Conservation (phyloP, 495 filamentous ascomycete species). For the Penicillium silybi region DNA sequence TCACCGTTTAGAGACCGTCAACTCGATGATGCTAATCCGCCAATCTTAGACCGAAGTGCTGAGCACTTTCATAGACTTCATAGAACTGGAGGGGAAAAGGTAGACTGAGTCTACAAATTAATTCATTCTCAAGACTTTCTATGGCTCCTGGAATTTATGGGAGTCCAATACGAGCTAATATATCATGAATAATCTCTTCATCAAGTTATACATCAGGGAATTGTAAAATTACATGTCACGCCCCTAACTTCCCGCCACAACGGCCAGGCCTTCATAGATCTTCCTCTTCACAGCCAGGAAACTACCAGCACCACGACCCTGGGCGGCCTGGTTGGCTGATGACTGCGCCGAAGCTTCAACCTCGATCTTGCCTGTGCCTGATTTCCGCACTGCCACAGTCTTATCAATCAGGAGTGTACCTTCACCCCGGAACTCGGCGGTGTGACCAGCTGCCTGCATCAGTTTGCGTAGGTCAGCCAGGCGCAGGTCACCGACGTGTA, state of each 20-base stretch:
- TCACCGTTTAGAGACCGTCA: constrained; percentile 11
- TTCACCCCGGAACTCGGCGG: constrained; percentile 89
- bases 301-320: constrained; percentile 45
- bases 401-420: constrained; percentile 88
- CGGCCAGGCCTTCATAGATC: constrained; percentile 80
- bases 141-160: no score
- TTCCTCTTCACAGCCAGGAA: constrained; percentile 75
- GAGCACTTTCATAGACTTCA: background rate
- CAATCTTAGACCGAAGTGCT: background rate
- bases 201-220: constrained; percentile 11
- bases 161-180: background rate
- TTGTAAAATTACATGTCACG: constrained; percentile 13
- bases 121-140: background rate
- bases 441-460: constrained; percentile 78
- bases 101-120: background rate
- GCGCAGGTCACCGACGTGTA: constrained; percentile 91
- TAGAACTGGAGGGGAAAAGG: background rate
- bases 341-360: constrained; percentile 68
- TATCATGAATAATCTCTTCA: background rate
- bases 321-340: constrained; percentile 27
- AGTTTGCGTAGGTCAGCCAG: constrained; percentile 83
- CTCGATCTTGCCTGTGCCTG: constrained; percentile 79
- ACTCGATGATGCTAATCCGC: background rate
- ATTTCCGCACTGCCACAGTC: constrained; percentile 83
- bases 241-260: constrained; percentile 64